These are phyloP conservation scores for Leccinellum rugosiceps DNA, from an alignment of 768 basidiomycete species.

Conservation along the genomic window DNA sequence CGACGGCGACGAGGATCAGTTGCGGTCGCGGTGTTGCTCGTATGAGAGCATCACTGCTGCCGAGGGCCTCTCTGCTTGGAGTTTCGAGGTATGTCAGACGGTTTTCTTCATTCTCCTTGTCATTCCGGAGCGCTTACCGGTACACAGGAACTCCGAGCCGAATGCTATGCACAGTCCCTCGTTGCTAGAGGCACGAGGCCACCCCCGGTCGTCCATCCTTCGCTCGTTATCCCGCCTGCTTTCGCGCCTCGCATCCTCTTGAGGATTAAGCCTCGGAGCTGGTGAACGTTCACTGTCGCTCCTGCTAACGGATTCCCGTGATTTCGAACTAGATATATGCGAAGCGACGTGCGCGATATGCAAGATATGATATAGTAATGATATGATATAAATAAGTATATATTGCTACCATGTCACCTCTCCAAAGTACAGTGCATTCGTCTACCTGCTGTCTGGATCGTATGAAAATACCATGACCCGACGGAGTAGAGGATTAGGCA, in stretches of 20 bases:
- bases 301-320: neutral
- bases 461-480: neutral
- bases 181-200: constrained; percentile 24
- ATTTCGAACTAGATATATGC: neutral
- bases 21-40: constrained; percentile 2
- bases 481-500: neutral
- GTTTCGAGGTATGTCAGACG: constrained; percentile 27
- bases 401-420: neutral
- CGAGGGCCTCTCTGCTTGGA: constrained; percentile 21
- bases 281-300: neutral
- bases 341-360: neutral
- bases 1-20: neutral
- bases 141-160: constrained; percentile 24
- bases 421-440: neutral
- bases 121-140: neutral
- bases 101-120: neutral
- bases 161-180: constrained; percentile 31
- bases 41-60: constrained; percentile 30
- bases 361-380: neutral
- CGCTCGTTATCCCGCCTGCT: constrained; percentile 29
- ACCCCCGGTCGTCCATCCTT: constrained; percentile 10
- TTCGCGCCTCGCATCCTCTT: constrained; percentile 19
- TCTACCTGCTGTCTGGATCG: neutral
- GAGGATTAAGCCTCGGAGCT: neutral
- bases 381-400: neutral